These are phyloP conservation scores for Saccharomycopsis sp. DNA, from an alignment of 805 yeast genomes.

Conservation along the genomic window DNA sequence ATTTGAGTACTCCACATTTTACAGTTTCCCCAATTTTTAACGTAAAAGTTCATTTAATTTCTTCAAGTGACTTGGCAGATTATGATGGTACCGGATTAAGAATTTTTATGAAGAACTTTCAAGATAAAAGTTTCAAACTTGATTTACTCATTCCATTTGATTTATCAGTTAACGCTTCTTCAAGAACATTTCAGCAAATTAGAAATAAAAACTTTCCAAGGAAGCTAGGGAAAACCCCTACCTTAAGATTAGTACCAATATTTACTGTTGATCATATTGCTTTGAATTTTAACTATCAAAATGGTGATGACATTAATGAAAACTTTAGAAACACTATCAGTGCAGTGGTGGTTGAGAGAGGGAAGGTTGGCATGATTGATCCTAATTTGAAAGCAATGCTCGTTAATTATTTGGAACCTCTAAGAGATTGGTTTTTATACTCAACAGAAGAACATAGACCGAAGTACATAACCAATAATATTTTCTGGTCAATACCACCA, in stretches of 20 bases:
- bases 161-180: conserved; percentile 38
- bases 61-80: conserved; percentile 23
- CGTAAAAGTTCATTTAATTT: conserved; percentile 33
- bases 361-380: conserved; percentile 72
- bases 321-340: conserved; percentile 61
- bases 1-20: conserved; percentile 7
- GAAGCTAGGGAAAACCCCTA: conserved; percentile 27
- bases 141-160: conserved; percentile 60
- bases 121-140: conserved; percentile 5
- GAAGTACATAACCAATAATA: conserved; percentile 7
- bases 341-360: conserved; percentile 73
- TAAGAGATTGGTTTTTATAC: conserved; percentile 48
- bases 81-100: background rate
- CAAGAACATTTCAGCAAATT: conserved; percentile 26
- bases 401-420: conserved; percentile 49
- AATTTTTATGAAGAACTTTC: background rate
- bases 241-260: conserved; percentile 62
- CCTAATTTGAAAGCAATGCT: conserved; percentile 71
- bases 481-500: conserved; percentile 71
- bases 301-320: conserved; percentile 24
- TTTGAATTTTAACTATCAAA: conserved; percentile 31
- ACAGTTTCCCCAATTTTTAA: conserved; percentile 10
- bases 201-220: conserved; percentile 19
- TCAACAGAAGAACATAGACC: conserved; percentile 16
- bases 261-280: conserved; percentile 80